Conservation (phyloP, 371 early-diverging fungal genomes). For the Mucor saturninus region DNA sequence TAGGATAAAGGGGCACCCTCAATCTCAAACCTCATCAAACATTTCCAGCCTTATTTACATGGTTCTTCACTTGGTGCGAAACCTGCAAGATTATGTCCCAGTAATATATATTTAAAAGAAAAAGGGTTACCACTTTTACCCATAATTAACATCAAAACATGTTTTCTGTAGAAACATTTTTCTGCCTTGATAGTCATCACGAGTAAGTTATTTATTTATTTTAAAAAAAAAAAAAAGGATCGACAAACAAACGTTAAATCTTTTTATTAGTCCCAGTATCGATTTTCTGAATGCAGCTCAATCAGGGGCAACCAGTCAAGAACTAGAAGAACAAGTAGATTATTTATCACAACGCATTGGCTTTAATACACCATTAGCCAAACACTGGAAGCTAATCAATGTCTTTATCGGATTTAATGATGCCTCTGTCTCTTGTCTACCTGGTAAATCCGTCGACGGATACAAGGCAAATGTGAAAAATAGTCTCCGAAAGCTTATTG, state of each 20-base stretch:
- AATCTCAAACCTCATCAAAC: conserved; percentile 34
- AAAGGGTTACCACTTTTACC: neutral
- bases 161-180: conserved; percentile 29
- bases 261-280: conserved; percentile 16
- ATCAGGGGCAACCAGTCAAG: conserved; percentile 34
- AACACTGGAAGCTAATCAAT: conserved; percentile 43
- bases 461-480: conserved; percentile 13
- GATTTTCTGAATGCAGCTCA: conserved; percentile 51
- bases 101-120: conserved; percentile 22
- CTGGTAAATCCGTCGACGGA: conserved; percentile 10
- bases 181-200: conserved; percentile 30
- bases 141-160: neutral
- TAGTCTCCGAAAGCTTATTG: conserved; percentile 3
- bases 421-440: conserved; percentile 32
- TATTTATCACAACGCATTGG: conserved; percentile 40
- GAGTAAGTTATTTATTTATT: conserved; percentile 16
- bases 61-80: conserved; percentile 37
- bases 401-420: conserved; percentile 44
- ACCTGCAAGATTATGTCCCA: conserved; percentile 27
- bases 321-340: conserved; percentile 33
- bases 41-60: conserved; percentile 25
- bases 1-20: conserved; percentile 37
- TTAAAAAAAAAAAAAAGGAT: neutral
- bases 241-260: neutral
- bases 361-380: conserved; percentile 10